A percentile compares a stretch with the other conserved stretches of the same genome.
Evolutionary conservation across 2,329 filamentous ascomycete genomes (phyloP).

Genomic region (Graphiopsis chlorocephala): DNA sequence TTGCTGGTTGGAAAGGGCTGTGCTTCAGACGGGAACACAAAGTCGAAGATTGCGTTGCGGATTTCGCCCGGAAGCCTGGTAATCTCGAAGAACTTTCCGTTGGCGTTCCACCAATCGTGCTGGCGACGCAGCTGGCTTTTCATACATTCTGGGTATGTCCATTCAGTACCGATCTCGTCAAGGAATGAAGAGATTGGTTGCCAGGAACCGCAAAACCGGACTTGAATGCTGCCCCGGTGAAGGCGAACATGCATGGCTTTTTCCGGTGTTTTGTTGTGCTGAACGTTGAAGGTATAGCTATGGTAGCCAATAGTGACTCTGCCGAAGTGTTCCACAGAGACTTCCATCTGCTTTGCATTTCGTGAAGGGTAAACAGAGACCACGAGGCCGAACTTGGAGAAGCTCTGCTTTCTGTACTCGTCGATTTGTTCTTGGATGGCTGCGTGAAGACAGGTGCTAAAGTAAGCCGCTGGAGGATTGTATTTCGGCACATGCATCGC

Average conservation of each 20-base stretch:
- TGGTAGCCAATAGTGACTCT: background rate
- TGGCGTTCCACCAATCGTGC: slow-evolving; percentile 13
- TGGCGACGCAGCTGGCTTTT: background rate
- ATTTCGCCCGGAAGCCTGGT: slow-evolving; percentile 18
- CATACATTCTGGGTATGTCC: background rate
- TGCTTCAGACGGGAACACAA: background rate
- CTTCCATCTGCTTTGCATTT: background rate
- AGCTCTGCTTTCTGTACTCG: background rate
- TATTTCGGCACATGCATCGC: background rate
- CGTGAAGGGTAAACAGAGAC: background rate
- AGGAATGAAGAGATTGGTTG: background rate
- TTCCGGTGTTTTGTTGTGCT: background rate
- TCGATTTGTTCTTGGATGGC: background rate
- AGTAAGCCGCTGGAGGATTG: background rate
- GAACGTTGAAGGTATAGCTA: background rate
- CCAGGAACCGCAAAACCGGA: background rate
- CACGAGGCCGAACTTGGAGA: background rate
- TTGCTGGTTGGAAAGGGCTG: background rate
- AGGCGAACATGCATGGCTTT: background rate
- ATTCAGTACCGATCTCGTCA: background rate
- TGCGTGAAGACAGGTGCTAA: background rate
- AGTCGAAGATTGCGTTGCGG: slow-evolving; percentile 16
- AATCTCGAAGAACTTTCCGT: slow-evolving; percentile 18
- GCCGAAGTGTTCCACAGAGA: background rate
- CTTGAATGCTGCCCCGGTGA: background rate